These are phyloP conservation scores for Wallacemonas sp. DNA, from an alignment of 208 protist genomes.

Conservation along the genomic window DNA sequence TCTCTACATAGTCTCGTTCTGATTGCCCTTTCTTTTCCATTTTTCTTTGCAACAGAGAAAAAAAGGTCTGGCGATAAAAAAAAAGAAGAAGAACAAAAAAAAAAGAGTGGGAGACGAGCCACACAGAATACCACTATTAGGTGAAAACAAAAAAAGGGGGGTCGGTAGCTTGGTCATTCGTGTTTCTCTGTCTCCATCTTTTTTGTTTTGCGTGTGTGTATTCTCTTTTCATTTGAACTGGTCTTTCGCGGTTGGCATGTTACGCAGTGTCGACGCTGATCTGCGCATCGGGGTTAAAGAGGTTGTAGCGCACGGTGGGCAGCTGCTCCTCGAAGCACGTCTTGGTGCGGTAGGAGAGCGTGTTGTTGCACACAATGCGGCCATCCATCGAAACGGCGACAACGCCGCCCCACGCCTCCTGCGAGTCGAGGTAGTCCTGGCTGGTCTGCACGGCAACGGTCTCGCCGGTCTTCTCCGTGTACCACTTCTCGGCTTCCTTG, in stretches of 20 bases:
- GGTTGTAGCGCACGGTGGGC: conserved; percentile 86
- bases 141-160: no score
- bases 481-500: conserved; percentile 67
- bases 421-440: conserved; percentile 60
- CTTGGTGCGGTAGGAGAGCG: conserved; percentile 80
- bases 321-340: conserved; percentile 89
- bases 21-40: neutral
- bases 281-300: conserved; percentile 78
- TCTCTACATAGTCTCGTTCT: conserved; percentile 5
- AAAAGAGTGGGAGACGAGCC: neutral
- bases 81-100: conserved; percentile 4
- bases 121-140: no score
- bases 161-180: no score
- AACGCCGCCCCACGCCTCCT: conserved; percentile 83
- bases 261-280: neutral
- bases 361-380: conserved; percentile 90
- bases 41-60: conserved; percentile 1
- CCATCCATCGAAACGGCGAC: conserved; percentile 69
- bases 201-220: conserved; percentile 25
- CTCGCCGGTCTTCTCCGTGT: conserved; percentile 48
- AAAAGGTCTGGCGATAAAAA: conserved; percentile 17
- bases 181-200: no score
- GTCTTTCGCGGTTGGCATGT: neutral
- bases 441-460: conserved; percentile 49
- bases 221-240: no score